These are phyloP conservation scores for Scheffersomyces titani DNA, from an alignment of 1,139 yeast species.

Conservation along the genomic window DNA sequence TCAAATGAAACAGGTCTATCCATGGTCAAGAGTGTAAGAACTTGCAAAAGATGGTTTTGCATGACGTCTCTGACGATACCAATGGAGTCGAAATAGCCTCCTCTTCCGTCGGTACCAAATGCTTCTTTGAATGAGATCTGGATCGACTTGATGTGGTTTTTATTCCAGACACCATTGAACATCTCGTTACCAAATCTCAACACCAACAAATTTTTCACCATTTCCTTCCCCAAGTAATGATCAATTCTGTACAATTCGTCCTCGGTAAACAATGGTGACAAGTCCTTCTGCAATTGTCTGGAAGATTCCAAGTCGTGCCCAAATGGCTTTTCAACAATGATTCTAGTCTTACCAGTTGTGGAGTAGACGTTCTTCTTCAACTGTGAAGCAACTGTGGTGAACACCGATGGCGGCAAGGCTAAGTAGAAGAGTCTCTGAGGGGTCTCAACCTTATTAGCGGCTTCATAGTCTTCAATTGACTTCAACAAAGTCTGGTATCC, in stretches of 20 bases:
- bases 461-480: slow-evolving; percentile 61
- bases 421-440: slow-evolving; percentile 83
- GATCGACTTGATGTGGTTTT: slow-evolving; percentile 70
- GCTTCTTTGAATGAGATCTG: slow-evolving; percentile 94
- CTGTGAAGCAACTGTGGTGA: slow-evolving; percentile 74
- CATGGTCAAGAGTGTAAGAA: slow-evolving; percentile 88
- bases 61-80: slow-evolving; percentile 98
- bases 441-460: slow-evolving; percentile 39
- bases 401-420: slow-evolving; percentile 94
- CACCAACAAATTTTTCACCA: slow-evolving; percentile 91
- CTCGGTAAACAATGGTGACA: slow-evolving; percentile 87
- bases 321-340: slow-evolving; percentile 95
- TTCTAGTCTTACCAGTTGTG: slow-evolving; percentile 66
- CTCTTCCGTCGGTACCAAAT: slow-evolving; percentile 98
- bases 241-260: slow-evolving; percentile 94
- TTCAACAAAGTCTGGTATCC: slow-evolving; percentile 64
- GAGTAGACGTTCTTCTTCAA: slow-evolving; percentile 70
- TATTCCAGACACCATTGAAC: slow-evolving; percentile 85
- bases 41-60: slow-evolving; percentile 96
- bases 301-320: slow-evolving; percentile 88
- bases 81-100: slow-evolving; percentile 93
- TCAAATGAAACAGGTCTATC: slow-evolving; percentile 90
- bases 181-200: slow-evolving; percentile 89
- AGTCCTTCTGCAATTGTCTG: slow-evolving; percentile 69
- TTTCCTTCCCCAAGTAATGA: slow-evolving; percentile 95